phyloP scores from a whole-genome alignment of 495 filamentous ascomycete species.

The Physcia stellaris region DNA sequence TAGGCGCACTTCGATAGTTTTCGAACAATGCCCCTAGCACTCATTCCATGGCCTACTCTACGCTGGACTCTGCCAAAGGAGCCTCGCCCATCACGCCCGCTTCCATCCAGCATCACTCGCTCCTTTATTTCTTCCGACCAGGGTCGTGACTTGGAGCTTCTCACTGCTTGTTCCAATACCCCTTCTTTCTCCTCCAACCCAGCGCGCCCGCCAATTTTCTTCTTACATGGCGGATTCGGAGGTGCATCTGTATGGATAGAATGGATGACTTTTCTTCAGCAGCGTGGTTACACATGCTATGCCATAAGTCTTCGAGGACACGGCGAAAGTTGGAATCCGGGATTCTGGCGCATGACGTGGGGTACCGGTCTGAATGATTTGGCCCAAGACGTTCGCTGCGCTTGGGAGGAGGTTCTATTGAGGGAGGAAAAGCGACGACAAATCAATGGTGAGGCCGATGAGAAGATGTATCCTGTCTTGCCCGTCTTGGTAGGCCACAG shows the following conservation, averaged over 20 bases:
- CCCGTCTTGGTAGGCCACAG: constrained; percentile 34
- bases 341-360: constrained; percentile 24
- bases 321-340: constrained; percentile 32
- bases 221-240: constrained; percentile 35
- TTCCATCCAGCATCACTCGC: not conserved
- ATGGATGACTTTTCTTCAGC: constrained; percentile 29
- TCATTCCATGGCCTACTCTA: not conserved
- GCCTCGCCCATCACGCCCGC: not conserved
- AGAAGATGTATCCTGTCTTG: too few species aligned
- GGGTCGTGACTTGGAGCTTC: not conserved
- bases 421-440: constrained; percentile 1
- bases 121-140: not conserved
- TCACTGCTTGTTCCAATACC: not conserved
- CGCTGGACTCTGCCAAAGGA: not conserved
- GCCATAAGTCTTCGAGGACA: constrained; percentile 36
- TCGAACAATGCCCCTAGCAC: not conserved
- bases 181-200: too few species aligned
- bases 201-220: constrained; percentile 17
- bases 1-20: too few species aligned
- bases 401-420: constrained; percentile 19
- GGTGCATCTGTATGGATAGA: constrained; percentile 31
- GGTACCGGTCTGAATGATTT: constrained; percentile 23
- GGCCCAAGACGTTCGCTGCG: constrained; percentile 28
- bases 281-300: constrained; percentile 28
- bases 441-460: too few species aligned